Evolutionary conservation across 208 protist species (phyloP).

Genomic region (Leptomonas seymouri): DNA sequence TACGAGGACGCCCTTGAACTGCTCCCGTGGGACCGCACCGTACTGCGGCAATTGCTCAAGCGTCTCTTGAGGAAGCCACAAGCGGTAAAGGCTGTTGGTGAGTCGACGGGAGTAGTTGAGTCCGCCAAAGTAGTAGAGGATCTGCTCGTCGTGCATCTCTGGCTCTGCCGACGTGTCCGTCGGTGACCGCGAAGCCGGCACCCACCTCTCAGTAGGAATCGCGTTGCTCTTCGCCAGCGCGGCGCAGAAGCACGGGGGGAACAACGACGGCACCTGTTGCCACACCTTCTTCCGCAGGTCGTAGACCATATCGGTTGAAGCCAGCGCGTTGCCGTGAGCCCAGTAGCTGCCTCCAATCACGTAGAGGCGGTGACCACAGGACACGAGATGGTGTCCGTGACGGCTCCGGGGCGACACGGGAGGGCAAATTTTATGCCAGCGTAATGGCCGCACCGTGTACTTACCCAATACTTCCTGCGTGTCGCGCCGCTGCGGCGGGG

Average conservation of each 20-base stretch:
- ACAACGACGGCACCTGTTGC: slow-evolving; percentile 40
- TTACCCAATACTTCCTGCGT: slow-evolving; percentile 30
- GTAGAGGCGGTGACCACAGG: slow-evolving; percentile 41
- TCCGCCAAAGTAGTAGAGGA: slow-evolving; percentile 59
- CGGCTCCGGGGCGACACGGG: slow-evolving; percentile 43
- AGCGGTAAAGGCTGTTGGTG: slow-evolving; percentile 44
- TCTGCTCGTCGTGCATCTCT: slow-evolving; percentile 1
- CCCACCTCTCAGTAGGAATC: background rate
- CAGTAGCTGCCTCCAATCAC: slow-evolving; percentile 65
- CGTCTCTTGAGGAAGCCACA: slow-evolving; percentile 42
- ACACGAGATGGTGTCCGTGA: slow-evolving; percentile 67
- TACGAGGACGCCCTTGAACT: slow-evolving; percentile 59
- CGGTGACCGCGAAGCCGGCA: background rate
- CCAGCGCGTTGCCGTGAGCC: slow-evolving; percentile 52
- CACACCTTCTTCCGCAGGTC: slow-evolving; percentile 31
- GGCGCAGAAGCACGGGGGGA: slow-evolving; percentile 55
- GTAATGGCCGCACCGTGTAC: slow-evolving; percentile 38
- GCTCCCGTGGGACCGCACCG: slow-evolving; percentile 43
- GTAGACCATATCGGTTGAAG: slow-evolving; percentile 48
- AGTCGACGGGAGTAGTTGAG: slow-evolving; percentile 40
- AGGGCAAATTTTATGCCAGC: slow-evolving; percentile 35
- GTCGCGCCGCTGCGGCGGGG: slow-evolving; percentile 18
- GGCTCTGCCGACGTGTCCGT: background rate
- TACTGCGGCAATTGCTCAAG: slow-evolving; percentile 52
- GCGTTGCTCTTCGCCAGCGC: slow-evolving; percentile 41